Conservation (phyloP, 139 green algal species). For the Pycnococcus provasolii region DNA sequence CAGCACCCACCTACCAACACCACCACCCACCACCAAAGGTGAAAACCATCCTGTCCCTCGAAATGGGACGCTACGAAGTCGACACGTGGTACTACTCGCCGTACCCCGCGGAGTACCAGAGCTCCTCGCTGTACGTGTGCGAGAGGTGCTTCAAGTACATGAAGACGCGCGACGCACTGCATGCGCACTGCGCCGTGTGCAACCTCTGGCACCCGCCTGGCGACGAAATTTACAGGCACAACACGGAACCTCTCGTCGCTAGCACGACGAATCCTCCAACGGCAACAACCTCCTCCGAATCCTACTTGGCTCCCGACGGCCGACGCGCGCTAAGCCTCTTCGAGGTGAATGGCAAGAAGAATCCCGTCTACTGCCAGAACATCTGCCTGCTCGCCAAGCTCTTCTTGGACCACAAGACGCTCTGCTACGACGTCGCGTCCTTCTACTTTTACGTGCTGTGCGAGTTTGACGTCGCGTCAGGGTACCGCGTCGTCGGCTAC, state of each 20-base stretch:
- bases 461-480: slow-evolving; percentile 19
- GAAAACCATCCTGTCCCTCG: slow-evolving; percentile 24
- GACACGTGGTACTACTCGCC: slow-evolving; percentile 58
- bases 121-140: slow-evolving; percentile 79
- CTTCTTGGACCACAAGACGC: slow-evolving; percentile 42
- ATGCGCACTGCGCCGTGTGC: slow-evolving; percentile 47
- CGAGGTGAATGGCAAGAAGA: slow-evolving; percentile 69
- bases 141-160: slow-evolving; percentile 75
- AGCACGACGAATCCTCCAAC: not conserved
- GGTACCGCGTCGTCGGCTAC: slow-evolving; percentile 22
- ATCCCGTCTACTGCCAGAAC: slow-evolving; percentile 60
- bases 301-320: too few relatives aligned
- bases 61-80: slow-evolving; percentile 46
- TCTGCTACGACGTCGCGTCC: slow-evolving; percentile 33
- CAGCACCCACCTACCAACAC: too few relatives aligned
- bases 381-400: slow-evolving; percentile 38
- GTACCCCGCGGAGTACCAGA: slow-evolving; percentile 46
- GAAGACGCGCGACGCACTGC: slow-evolving; percentile 45
- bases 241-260: not conserved
- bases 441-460: slow-evolving; percentile 44
- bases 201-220: slow-evolving; percentile 46
- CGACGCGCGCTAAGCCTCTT: slow-evolving; percentile 35
- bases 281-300: too few relatives aligned
- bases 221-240: slow-evolving; percentile 68
- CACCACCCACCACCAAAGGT: slow-evolving; percentile 29